These are phyloP conservation scores for Fusarium sp. DNA, from an alignment of 2,329 filamentous ascomycete species.

Conservation along the genomic window DNA sequence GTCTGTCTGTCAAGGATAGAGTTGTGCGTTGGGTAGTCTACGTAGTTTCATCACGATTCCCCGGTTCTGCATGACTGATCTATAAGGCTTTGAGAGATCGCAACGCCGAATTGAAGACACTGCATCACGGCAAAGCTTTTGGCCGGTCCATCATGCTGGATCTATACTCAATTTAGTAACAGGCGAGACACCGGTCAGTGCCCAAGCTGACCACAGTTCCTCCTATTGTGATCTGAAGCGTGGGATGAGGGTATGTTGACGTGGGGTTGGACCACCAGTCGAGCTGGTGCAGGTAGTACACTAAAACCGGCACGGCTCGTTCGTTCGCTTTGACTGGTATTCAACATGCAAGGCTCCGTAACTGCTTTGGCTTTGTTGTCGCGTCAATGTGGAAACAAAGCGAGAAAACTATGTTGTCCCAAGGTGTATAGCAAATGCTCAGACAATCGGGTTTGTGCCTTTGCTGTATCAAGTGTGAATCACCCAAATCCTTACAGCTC, in stretches of 20 bases:
- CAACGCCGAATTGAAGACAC: slow-evolving; percentile 11
- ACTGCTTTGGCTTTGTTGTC: slow-evolving; percentile 33
- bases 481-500: neutral
- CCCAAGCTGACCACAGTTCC: slow-evolving; percentile 18
- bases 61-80: slow-evolving; percentile 40
- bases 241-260: slow-evolving; percentile 10
- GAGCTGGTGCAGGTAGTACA: slow-evolving; percentile 2
- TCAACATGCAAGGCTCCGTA: slow-evolving; percentile 10
- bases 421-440: slow-evolving; percentile 1
- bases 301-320: slow-evolving; percentile 9
- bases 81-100: slow-evolving; percentile 19
- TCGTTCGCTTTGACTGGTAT: slow-evolving; percentile 13
- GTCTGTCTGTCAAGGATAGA: slow-evolving; percentile 7
- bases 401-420: slow-evolving; percentile 21
- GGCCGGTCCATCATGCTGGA: neutral
- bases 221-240: slow-evolving; percentile 2
- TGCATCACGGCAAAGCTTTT: slow-evolving; percentile 29
- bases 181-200: slow-evolving; percentile 35
- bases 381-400: slow-evolving; percentile 23
- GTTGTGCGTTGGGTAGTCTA: neutral
- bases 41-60: slow-evolving; percentile 35
- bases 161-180: slow-evolving; percentile 14
- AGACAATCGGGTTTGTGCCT: neutral
- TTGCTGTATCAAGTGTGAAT: neutral
- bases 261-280: slow-evolving; percentile 9